Base-by-base conservation (phyloP, 176 grass and related monocot genomes). In the Pontederia paniculata region DNA sequence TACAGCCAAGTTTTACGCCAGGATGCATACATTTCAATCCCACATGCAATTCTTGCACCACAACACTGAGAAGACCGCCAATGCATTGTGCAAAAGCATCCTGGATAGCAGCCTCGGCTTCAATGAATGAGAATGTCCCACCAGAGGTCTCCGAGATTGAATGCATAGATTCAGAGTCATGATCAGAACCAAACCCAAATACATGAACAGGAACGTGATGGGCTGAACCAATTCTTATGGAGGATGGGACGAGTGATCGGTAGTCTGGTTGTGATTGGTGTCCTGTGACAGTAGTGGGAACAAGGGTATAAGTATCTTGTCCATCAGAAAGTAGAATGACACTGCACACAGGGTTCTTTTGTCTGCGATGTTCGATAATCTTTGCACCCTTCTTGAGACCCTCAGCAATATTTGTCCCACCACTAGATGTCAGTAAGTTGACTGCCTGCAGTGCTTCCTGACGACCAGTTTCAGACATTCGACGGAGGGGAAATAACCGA, bases 41-140 rank as follows among this genome's bases (percentile, higher is more conserved):
- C 48, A 96, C 17, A 17, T 7, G 19, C 80, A 90, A 84, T 43
- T 78, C 77, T 73, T 88, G 83, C 60, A 60, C 77, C 44, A 81
- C 68, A 37, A 88, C 83, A 31, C 68, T 81, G 17, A 81, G 77
- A 46, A 94, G 83, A 9, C 83, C 84, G 18, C 63, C 80, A 47
- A 94, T 76, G 77, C 80, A 88, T 67, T 76, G 84, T 7, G 80
- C 71, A 58, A 94, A 84, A 31, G 74, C 80, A 73, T 84, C 74
- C 64, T 84, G 88, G 62, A 94, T 81, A 8, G 75, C 62, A 17
- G 55, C 67, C 54, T 68, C 74, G 2, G 11, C 42, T 42, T 94
- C 80, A 47, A 94, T 79, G 47, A 81, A 84, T 0, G 88, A 94
- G 74, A 94, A 88, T 4, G 83, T 94, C 62, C 88, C 80, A n/a